Evolutionary conservation across 306 rosid genomes (phyloP).

Genomic region (Malus fusca): DNA sequence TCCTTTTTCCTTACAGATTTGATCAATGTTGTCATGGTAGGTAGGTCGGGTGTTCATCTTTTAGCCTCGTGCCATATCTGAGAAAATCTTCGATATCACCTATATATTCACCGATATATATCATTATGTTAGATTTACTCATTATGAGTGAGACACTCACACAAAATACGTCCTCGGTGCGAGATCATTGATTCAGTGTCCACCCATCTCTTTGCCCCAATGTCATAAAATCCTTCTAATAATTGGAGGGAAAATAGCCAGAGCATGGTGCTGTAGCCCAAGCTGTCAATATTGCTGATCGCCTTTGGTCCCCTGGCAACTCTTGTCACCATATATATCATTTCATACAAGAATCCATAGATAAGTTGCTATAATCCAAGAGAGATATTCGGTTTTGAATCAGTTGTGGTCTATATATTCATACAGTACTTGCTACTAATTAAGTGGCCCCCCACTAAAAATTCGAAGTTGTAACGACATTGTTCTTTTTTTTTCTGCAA

Average conservation of each 20-base stretch:
- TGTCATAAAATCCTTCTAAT: not conserved
- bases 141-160: not conserved
- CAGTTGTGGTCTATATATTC: not conserved
- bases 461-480: not conserved
- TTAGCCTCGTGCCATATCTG: too few species aligned
- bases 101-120: too few species aligned
- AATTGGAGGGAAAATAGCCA: not conserved
- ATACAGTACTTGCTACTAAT: not conserved
- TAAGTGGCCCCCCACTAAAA: not conserved
- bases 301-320: constrained; percentile 30
- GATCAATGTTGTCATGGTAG: too few species aligned
- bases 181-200: too few species aligned
- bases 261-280: not conserved
- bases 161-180: too few species aligned
- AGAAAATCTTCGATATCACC: too few species aligned
- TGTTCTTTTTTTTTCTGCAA: not conserved
- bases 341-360: constrained; percentile 1
- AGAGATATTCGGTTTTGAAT: not conserved
- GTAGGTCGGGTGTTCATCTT: too few species aligned
- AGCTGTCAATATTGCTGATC: constrained; percentile 16
- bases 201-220: too few species aligned
- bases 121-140: too few species aligned
- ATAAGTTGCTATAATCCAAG: not conserved
- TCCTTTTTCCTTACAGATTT: too few species aligned
- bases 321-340: constrained; percentile 1